Percentiles rank a stretch among this genome's conserved stretches.
These are phyloP conservation scores for Dryas alaskensis DNA, from an alignment of 306 rosid species.

Conservation along the genomic window DNA sequence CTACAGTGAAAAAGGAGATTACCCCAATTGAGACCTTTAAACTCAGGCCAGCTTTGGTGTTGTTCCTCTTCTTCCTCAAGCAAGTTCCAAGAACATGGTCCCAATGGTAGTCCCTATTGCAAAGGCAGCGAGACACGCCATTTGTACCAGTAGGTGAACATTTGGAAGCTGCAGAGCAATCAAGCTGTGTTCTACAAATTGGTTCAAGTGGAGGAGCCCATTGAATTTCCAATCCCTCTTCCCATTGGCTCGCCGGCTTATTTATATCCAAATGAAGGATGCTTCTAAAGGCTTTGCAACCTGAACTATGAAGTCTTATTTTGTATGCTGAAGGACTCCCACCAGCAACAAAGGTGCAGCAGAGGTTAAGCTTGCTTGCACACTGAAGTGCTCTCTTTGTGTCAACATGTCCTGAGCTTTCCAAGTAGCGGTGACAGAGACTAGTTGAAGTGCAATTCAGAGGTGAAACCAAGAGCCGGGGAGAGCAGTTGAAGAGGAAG, in stretches of 20 bases:
- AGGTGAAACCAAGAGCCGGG: conserved; percentile 81
- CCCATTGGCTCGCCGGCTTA: conserved; percentile 68
- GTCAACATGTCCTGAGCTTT: conserved; percentile 59
- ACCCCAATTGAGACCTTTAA: conserved; percentile 45
- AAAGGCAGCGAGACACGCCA: conserved; percentile 51
- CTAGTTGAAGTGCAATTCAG: conserved; percentile 88
- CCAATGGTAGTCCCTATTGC: conserved; percentile 61
- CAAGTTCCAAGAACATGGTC: conserved; percentile 56
- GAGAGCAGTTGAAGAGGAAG: conserved; percentile 80
- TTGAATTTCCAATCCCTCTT: conserved; percentile 88
- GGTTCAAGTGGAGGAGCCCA: conserved; percentile 81
- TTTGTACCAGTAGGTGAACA: conserved; percentile 39
- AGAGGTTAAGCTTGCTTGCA: conserved; percentile 57
- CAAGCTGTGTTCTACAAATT: conserved; percentile 54
- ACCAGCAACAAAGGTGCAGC: conserved; percentile 85
- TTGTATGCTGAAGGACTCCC: conserved; percentile 89
- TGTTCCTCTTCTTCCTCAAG: conserved; percentile 41
- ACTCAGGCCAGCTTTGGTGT: conserved; percentile 36
- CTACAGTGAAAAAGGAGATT: conserved; percentile 43
- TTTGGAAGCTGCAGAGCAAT: conserved; percentile 56
- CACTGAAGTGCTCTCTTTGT: conserved; percentile 46
- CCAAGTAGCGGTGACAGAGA: conserved; percentile 73
- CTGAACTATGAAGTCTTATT: conserved; percentile 84
- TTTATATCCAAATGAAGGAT: conserved; percentile 55
- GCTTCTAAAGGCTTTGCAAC: conserved; percentile 87